Evolutionary conservation across 169 alveolate genomes (phyloP), one percentile per base, ranked within the genome.

Genomic region (Sarcocystis neurona): DNA sequence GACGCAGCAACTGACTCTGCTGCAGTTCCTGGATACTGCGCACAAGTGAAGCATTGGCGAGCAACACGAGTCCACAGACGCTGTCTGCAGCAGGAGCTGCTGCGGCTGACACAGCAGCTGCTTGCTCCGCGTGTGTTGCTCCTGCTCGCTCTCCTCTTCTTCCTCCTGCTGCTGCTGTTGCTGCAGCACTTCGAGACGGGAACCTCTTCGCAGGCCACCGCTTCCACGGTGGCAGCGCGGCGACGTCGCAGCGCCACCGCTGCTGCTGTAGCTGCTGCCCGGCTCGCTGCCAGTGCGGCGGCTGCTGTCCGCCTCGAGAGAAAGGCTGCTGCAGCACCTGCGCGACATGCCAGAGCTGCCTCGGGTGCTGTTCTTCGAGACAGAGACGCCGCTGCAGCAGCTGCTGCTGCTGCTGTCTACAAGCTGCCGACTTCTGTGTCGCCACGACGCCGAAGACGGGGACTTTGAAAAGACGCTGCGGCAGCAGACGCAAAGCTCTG

Each of bases 161-260:
- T 23, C 30, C 75, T 2, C 75, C 18, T 18, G 46, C 43, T 44
- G n/a, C 75, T 63, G 75, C 30, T 10, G 75, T 44, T 5, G 75
- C 39, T 23, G 34, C 6, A 44, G 18, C 39, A 3, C 75, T 44
- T 39, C 37, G 46, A 18, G 58, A 56, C 20, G 82, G 58, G 41
- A 48, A 56, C 37, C 23, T 48, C 46, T 72, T 72, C 60, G 56
- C 58, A 1, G 32, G 82, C 82, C 82, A 72, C 32, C 82, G 82
- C 82, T 72, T 72, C 82, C 82, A 72, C 0, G 82, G 82, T 56
- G 82, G 82, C 82, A 72, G 27, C 60, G 82, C 82, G 0, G 82
- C 82, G 60, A 72, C 82, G 20, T 72, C 82, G 82, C 82, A 72
- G 30, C 66, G 66, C 66, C 66, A 12, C 30, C 66, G 66, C n/a